Evolutionary conservation across 768 basidiomycete species (phyloP), one percentile per base, ranked within the genome.

Genomic region (Xerocomellus chrysenteron): DNA sequence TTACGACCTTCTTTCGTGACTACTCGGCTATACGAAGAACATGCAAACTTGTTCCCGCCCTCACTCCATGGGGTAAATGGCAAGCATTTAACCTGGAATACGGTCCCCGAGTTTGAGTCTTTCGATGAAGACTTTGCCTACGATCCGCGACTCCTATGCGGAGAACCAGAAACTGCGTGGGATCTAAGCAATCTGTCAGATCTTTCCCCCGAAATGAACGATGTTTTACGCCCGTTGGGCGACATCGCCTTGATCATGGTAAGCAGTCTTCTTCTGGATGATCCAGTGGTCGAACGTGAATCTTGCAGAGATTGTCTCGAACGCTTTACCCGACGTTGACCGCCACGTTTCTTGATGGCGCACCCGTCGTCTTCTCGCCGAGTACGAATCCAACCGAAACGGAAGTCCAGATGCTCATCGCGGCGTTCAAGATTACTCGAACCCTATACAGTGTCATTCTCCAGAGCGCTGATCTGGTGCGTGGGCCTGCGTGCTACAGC

Each of bases 321-420:
- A 82, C 86, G 14, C 72, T 98, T n/a, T 84, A 94, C 63, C 80
- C 92, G 4, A 86, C 86, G 11, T 75, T 98, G 12, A 75, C 93
- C 2, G 86, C 92, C 21, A 86, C 90, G 2, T 92, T 93, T 72
- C 82, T 98, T 21, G 95, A 98, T 69, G 84, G 84, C 60, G 92
- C 92, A 5, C 92, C 95, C 2, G 68, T 82, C 14, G 90, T 89
- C 2, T 95, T 96, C 72, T 80, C 86, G 4, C 88, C 90, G 0
- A 81, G 79, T 59, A 73, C 73, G n/a, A 78, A 65, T 32, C 82
- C 85, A 2, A 70, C 82, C 13, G 85, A 86, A 55, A 80, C 79
- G 2, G 86, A 90, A 56, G 70, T 84, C 17, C 80, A 83, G 55
- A 75, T 86, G 54, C 73, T 92, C 16, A 56, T 80, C n/a, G 78